Percentiles rank a stretch among this genome's conserved stretches.
These are phyloP conservation scores for Hemisphaericaspora subhashii DNA, from an alignment of 1,139 yeast genomes.

Conservation along the genomic window DNA sequence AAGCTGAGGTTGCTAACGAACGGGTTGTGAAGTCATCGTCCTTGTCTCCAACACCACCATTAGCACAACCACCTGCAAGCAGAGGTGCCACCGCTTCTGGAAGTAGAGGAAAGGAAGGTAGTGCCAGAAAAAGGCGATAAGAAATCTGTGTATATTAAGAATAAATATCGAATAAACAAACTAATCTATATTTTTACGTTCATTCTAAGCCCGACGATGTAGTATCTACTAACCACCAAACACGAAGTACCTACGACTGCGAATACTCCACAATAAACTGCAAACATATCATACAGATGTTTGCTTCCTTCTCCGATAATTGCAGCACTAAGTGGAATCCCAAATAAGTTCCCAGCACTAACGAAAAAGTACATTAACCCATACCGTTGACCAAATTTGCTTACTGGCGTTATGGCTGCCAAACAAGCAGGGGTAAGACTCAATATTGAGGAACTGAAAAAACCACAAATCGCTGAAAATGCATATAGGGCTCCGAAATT, in stretches of 20 bases:
- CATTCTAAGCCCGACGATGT: conserved; percentile 22
- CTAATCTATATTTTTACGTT: conserved; percentile 22
- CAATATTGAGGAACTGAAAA: conserved; percentile 26
- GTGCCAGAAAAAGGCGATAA: conserved; percentile 12
- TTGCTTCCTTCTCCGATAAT: conserved; percentile 39
- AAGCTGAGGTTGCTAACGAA: conserved; percentile 13
- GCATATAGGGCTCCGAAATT: conserved; percentile 37
- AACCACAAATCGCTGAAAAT: conserved; percentile 54
- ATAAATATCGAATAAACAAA: conserved; percentile 2
- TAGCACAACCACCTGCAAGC: neutral
- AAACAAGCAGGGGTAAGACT: conserved; percentile 41
- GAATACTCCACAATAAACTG: conserved; percentile 23
- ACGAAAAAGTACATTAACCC: conserved; percentile 41
- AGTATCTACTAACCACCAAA: conserved; percentile 22
- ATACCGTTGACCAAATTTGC: conserved; percentile 39
- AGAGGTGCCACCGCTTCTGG: conserved; percentile 7
- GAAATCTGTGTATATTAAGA: neutral
- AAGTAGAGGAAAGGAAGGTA: conserved; percentile 5
- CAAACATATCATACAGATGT: conserved; percentile 26
- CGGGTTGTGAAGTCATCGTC: conserved; percentile 9
- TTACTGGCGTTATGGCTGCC: conserved; percentile 30
- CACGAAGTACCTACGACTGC: conserved; percentile 21
- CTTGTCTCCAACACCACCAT: neutral
- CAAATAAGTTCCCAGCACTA: conserved; percentile 41
- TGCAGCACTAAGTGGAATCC: conserved; percentile 45